Evolutionary conservation across 2,329 filamentous ascomycete genomes (phyloP).

Genomic region (Colletotrichum sp.): DNA sequence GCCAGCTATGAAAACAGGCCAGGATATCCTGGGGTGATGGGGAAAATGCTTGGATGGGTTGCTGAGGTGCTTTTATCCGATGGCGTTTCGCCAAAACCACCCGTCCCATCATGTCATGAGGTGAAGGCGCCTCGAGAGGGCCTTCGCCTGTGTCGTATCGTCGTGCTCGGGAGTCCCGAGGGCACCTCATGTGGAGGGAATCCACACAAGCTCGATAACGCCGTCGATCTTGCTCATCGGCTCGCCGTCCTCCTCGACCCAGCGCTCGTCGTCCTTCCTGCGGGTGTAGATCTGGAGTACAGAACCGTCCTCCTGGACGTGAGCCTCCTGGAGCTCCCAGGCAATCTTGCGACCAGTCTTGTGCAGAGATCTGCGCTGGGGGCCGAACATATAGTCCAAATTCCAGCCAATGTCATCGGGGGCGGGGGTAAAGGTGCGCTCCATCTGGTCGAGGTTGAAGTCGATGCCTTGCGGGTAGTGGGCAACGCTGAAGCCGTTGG

Average conservation of each 20-base stretch:
- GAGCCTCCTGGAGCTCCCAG: slow-evolving; percentile 59
- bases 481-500: slow-evolving; percentile 64
- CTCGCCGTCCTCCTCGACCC: slow-evolving; percentile 49
- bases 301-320: slow-evolving; percentile 50
- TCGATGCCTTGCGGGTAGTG: slow-evolving; percentile 59
- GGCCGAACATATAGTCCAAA: slow-evolving; percentile 56
- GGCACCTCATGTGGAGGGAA: slow-evolving; percentile 36
- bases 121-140: neutral
- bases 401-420: slow-evolving; percentile 55
- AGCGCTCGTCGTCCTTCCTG: slow-evolving; percentile 57
- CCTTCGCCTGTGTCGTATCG: slow-evolving; percentile 7
- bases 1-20: neutral
- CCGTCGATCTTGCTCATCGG: slow-evolving; percentile 60
- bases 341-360: slow-evolving; percentile 56
- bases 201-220: slow-evolving; percentile 62
- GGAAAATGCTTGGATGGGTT: neutral
- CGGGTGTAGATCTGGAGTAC: slow-evolving; percentile 59
- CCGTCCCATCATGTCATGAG: slow-evolving; percentile 5
- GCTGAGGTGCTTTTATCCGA: neutral
- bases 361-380: slow-evolving; percentile 50
- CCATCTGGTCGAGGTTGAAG: slow-evolving; percentile 54
- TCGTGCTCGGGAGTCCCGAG: slow-evolving; percentile 5
- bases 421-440: slow-evolving; percentile 56
- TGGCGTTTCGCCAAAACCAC: neutral
- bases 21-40: neutral